Evolutionary conservation across 148 eudicot species (phyloP).

Genomic region (Vaccinium vitisidaea): DNA sequence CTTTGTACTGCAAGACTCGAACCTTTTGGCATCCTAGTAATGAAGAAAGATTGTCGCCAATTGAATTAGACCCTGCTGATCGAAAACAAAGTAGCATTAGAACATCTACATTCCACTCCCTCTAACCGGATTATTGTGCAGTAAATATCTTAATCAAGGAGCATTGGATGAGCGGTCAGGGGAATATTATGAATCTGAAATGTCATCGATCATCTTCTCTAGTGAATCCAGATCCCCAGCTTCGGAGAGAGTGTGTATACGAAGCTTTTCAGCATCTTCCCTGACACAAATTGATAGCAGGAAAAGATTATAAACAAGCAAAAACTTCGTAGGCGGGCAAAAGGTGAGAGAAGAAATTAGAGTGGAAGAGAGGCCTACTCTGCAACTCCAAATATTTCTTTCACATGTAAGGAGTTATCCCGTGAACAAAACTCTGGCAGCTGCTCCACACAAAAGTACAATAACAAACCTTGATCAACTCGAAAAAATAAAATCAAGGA

Average conservation of each 20-base stretch:
- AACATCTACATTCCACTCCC: neutral
- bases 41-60: neutral
- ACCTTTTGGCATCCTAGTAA: neutral
- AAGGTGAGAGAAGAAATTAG: slow-evolving; percentile 1
- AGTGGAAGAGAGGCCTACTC: slow-evolving; percentile 59
- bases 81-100: neutral
- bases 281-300: slow-evolving; percentile 32
- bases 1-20: neutral
- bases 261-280: slow-evolving; percentile 84
- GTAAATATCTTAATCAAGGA: slow-evolving; percentile 17
- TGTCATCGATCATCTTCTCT: slow-evolving; percentile 64
- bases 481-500: neutral
- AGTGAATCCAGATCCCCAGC: slow-evolving; percentile 72
- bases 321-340: slow-evolving; percentile 1
- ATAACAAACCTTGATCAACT: slow-evolving; percentile 12
- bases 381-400: slow-evolving; percentile 90
- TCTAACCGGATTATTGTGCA: neutral
- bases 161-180: slow-evolving; percentile 24
- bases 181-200: slow-evolving; percentile 38
- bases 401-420: slow-evolving; percentile 73
- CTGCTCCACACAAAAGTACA: slow-evolving; percentile 38
- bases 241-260: slow-evolving; percentile 61
- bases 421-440: slow-evolving; percentile 78
- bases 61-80: neutral
- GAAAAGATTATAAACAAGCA: neutral